phyloP scores from a whole-genome alignment of 2,329 filamentous ascomycete species.

The Endocalyx cinctus region DNA sequence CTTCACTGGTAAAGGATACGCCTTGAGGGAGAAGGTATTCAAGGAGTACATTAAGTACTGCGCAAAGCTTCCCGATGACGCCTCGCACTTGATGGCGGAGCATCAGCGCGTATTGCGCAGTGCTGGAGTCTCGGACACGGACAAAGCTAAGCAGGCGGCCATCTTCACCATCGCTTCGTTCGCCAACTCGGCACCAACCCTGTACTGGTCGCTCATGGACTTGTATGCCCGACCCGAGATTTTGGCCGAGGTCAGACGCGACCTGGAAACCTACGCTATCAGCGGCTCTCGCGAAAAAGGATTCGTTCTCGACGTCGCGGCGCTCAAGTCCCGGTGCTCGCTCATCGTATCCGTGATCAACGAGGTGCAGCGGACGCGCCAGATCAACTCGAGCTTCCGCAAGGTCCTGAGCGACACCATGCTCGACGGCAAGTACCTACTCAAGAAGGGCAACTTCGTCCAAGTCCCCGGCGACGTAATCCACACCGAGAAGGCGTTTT shows the following conservation, averaged over 20 bases:
- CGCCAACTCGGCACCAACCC: constrained; percentile 36
- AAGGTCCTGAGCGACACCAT: constrained; percentile 26
- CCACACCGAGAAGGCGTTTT: constrained; percentile 17
- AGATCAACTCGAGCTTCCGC: constrained; percentile 22
- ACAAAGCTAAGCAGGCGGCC: too few species aligned
- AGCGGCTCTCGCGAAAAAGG: constrained; percentile 1
- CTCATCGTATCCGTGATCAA: constrained; percentile 31
- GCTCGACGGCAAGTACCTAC: constrained; percentile 25
- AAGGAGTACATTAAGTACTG: too few species aligned
- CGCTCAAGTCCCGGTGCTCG: constrained; percentile 28
- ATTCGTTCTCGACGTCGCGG: constrained; percentile 27
- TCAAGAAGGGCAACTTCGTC: constrained; percentile 28
- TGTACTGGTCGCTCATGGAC: constrained; percentile 41
- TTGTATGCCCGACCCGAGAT: constrained; percentile 34
- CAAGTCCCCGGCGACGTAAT: constrained; percentile 26
- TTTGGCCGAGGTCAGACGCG: constrained; percentile 32
- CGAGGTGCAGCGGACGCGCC: constrained; percentile 28
- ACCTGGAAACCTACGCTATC: constrained; percentile 28
- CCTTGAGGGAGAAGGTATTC: too few species aligned
- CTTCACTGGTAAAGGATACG: too few species aligned
- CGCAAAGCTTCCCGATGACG: too few species aligned
- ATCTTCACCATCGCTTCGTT: constrained; percentile 27
- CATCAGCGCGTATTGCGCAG: constrained; percentile 3
- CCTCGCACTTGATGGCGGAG: too few species aligned
- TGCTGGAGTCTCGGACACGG: constrained; percentile 2